Evolutionary conservation across 75 land plant species (phyloP), one percentile per base, ranked within the genome.

Genomic region (Pinus tabuliformis): DNA sequence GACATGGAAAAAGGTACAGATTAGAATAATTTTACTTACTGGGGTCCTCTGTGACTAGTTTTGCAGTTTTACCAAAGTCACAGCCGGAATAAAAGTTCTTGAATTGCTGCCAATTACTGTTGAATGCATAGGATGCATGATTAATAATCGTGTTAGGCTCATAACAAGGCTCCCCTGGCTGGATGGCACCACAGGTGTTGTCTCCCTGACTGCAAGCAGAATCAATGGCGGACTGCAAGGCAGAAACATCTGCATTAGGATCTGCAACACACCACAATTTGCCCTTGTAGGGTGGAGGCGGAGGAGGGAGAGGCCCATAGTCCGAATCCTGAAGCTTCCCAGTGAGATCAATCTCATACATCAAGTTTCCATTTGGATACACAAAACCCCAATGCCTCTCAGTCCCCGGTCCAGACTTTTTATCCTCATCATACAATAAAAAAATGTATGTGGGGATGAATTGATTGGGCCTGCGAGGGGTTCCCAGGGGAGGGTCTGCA

Each of bases 331-430:
- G 78, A 30, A 71, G 66, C 77, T 74, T 37, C 20, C 92, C 98
- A 18, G 86, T 77, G 64, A 92, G 75, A 58, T 92, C 95, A 2
- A 95, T 78, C 57, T 70, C 83, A 72, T 92, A 95, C 3, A 92
- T 81, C 3, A 6, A 9, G n/a, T 83, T 56, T 33, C 85, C 89
- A 78, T 89, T 89, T 3, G 95, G 92, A 74, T 90, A 90, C 56
- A 85, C 60, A 73, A 92, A 59, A 52, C 98, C 98, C 83, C 85
- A 95, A 80, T 95, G 85, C 68, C 95, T 77, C 83, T 94, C 97
- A 20, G 95, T 90, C 42, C 87, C 82, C 57, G 87, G 91, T 30
- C 97, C 97, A 3, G 88, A 70, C 30, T 81, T 94, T 83, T 78
- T 88, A 63, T 93, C 89, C 90, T 93, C 96, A 76, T 93, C 91